Percentiles rank a stretch among this genome's conserved stretches.
These are phyloP conservation scores for Madurella fahalii DNA, from an alignment of 2,329 filamentous ascomycete genomes.

Conservation along the genomic window DNA sequence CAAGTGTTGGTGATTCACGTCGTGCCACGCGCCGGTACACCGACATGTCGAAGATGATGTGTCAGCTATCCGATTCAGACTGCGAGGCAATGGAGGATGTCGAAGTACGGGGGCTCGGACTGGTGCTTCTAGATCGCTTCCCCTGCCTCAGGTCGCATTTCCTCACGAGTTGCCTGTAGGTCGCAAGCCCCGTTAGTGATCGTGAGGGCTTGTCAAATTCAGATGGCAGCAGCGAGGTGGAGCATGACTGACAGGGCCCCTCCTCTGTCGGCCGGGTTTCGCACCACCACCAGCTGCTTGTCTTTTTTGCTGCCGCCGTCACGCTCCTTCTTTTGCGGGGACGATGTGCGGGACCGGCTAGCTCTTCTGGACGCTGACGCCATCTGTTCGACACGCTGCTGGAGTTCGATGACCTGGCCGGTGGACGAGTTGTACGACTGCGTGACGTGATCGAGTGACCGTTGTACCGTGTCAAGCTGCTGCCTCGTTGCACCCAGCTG, in stretches of 20 bases:
- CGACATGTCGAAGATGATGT: neutral
- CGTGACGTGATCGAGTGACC: constrained; percentile 18
- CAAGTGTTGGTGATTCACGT: neutral
- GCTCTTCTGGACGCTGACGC: constrained; percentile 15
- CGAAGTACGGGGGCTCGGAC: constrained; percentile 11
- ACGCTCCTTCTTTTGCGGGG: constrained; percentile 25
- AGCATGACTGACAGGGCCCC: constrained; percentile 28
- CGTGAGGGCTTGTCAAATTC: constrained; percentile 4
- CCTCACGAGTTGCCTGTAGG: constrained; percentile 8
- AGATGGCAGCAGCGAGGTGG: constrained; percentile 27
- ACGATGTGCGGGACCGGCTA: constrained; percentile 24
- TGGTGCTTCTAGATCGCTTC: neutral
- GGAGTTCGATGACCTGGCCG: constrained; percentile 22
- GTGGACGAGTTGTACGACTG: constrained; percentile 21
- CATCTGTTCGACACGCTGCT: constrained; percentile 22
- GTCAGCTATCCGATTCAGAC: neutral
- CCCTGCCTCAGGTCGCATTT: constrained; percentile 5
- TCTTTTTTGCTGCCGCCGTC: constrained; percentile 24
- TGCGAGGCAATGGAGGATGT: constrained; percentile 11
- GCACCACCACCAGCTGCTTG: constrained; percentile 26
- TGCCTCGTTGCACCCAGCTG: constrained; percentile 23
- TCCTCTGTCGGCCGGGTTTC: constrained; percentile 26
- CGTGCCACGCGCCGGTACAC: neutral
- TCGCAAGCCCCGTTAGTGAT: constrained; percentile 11
- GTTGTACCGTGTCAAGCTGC: constrained; percentile 20